These are phyloP conservation scores for Linnemannia exigua DNA, from an alignment of 192 early-diverging fungal species.

Conservation along the genomic window DNA sequence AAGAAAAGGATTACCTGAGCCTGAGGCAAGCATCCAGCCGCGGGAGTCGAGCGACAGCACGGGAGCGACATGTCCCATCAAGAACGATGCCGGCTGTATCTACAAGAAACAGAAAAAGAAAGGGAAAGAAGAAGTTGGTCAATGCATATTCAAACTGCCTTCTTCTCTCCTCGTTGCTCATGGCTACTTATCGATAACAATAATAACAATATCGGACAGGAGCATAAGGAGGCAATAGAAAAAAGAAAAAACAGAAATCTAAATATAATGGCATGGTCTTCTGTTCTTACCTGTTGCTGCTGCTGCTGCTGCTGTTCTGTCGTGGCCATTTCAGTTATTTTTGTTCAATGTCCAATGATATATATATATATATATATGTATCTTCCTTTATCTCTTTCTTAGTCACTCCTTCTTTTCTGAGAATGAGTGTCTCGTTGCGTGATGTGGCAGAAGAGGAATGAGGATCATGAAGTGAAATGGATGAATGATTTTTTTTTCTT, in stretches of 20 bases:
- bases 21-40: constrained; percentile 54
- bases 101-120: neutral
- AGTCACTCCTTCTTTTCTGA: neutral
- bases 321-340: neutral
- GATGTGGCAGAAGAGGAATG: neutral
- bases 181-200: neutral
- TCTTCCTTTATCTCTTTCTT: neutral
- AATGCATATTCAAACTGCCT: neutral
- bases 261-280: neutral
- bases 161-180: neutral
- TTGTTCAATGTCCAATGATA: neutral
- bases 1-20: constrained; percentile 28
- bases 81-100: constrained; percentile 24
- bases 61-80: constrained; percentile 46
- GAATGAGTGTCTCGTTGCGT: neutral
- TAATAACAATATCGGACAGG: neutral
- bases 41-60: constrained; percentile 33
- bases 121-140: neutral
- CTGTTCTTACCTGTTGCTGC: constrained; percentile 6
- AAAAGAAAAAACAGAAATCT: neutral
- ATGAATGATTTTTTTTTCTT: neutral
- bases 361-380: neutral
- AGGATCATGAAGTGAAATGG: neutral
- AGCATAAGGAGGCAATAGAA: neutral
- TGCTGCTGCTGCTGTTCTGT: neutral